Percentiles rank a stretch among this genome's conserved stretches.
phyloP scores from a whole-genome alignment of 768 basidiomycete genomes.

The Lactarius psammicola region DNA sequence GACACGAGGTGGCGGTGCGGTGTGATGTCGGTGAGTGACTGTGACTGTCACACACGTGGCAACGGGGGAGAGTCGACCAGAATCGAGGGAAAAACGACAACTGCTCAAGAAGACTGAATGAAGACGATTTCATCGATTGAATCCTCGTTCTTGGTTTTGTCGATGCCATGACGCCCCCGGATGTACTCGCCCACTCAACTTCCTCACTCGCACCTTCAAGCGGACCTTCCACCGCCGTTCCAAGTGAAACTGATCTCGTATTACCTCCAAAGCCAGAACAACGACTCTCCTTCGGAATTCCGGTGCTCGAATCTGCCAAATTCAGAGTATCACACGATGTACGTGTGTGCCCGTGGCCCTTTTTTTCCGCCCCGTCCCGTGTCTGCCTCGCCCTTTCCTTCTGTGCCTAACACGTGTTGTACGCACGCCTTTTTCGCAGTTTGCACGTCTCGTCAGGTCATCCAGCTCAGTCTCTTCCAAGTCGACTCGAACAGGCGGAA shows the following conservation, averaged over 20 bases:
- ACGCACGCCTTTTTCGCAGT: conserved; percentile 29
- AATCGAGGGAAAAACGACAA: too few species aligned
- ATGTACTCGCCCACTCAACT: conserved; percentile 9
- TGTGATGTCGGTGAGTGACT: too few species aligned
- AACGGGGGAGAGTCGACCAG: background rate
- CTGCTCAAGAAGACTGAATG: too few species aligned
- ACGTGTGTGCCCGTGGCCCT: conserved; percentile 31
- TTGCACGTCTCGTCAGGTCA: conserved; percentile 29
- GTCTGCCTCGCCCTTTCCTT: conserved; percentile 30
- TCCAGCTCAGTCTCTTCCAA: conserved; percentile 27
- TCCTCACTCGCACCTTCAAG: conserved; percentile 33
- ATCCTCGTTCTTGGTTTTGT: background rate
- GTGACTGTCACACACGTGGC: too few species aligned
- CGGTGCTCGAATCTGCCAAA: conserved; percentile 37
- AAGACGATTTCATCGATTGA: background rate
- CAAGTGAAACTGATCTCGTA: background rate
- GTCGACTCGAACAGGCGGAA: conserved; percentile 25
- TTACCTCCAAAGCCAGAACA: conserved; percentile 27
- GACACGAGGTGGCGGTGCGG: too few species aligned
- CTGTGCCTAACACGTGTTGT: conserved; percentile 41
- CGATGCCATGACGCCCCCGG: background rate
- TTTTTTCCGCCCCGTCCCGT: conserved; percentile 13
- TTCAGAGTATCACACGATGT: conserved; percentile 40
- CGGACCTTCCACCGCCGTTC: conserved; percentile 29
- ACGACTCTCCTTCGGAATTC: conserved; percentile 31